These are phyloP conservation scores for Oxytropis ochrocephala DNA, from an alignment of 306 rosid species.

Conservation along the genomic window DNA sequence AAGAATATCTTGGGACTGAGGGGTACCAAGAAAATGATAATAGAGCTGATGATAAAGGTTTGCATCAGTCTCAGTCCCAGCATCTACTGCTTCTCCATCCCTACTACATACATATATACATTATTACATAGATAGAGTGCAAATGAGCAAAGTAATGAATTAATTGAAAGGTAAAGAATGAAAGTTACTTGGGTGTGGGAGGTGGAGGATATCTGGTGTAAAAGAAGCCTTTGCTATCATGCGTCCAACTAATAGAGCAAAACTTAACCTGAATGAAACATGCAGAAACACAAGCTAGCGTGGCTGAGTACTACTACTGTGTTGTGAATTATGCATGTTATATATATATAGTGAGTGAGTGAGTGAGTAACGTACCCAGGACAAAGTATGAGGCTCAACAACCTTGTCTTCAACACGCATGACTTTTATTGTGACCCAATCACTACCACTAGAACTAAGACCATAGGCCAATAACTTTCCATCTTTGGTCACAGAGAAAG, in stretches of 20 bases:
- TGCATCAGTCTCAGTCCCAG: slow-evolving; percentile 80
- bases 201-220: slow-evolving; percentile 93
- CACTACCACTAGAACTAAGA: slow-evolving; percentile 85
- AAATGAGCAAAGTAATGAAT: slow-evolving; percentile 13
- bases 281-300: not conserved
- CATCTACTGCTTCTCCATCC: slow-evolving; percentile 56
- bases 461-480: slow-evolving; percentile 75
- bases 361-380: slow-evolving; percentile 55
- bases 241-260: slow-evolving; percentile 78
- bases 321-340: too few relatives aligned
- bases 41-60: slow-evolving; percentile 73
- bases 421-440: slow-evolving; percentile 75
- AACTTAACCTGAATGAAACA: slow-evolving; percentile 60
- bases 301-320: too few relatives aligned
- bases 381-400: slow-evolving; percentile 48
- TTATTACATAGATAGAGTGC: too few relatives aligned
- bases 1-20: slow-evolving; percentile 77
- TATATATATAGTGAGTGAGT: not conserved
- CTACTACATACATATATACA: too few relatives aligned
- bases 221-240: slow-evolving; percentile 83
- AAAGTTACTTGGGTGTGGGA: slow-evolving; percentile 55
- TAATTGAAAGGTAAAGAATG: not conserved
- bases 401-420: slow-evolving; percentile 53
- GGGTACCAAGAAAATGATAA: slow-evolving; percentile 79
- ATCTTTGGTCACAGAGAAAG: slow-evolving; percentile 53